phyloP scores from a whole-genome alignment of 2,329 filamentous ascomycete genomes.

The Aspergillus hortae region DNA sequence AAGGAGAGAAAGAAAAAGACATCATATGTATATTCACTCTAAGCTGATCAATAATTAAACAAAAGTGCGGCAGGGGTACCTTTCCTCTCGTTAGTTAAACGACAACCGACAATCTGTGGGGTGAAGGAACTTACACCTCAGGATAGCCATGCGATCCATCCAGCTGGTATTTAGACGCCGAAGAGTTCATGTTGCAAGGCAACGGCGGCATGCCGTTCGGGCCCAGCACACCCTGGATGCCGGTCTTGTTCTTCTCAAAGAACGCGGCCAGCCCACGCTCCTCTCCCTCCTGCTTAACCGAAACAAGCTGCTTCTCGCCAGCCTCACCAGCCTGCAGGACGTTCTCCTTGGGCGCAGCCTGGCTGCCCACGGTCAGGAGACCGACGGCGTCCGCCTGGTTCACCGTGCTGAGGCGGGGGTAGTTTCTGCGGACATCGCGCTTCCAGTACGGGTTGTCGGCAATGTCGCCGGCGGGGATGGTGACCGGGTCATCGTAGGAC shows the following conservation, averaged over 20 bases:
- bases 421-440: conserved; percentile 78
- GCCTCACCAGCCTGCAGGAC: conserved; percentile 68
- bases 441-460: conserved; percentile 96
- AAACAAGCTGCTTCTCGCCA: conserved; percentile 70
- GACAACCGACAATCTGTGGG: conserved; percentile 13
- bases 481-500: conserved; percentile 77
- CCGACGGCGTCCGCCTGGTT: conserved; percentile 81
- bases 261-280: conserved; percentile 68
- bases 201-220: conserved; percentile 80
- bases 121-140: conserved; percentile 55
- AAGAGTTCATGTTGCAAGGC: conserved; percentile 65
- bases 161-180: conserved; percentile 61
- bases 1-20: not conserved
- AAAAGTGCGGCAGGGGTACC: conserved; percentile 47
- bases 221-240: conserved; percentile 60
- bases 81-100: conserved; percentile 23
- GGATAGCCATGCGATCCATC: conserved; percentile 64
- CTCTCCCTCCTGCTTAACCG: conserved; percentile 70
- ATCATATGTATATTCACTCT: conserved; percentile 7
- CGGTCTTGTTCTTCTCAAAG: conserved; percentile 63
- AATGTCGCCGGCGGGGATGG: conserved; percentile 77
- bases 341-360: conserved; percentile 74
- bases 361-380: conserved; percentile 80
- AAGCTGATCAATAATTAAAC: conserved; percentile 25
- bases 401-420: conserved; percentile 76